Base-by-base conservation (phyloP, 257 asterid genomes). In the Nicotiana attenuata region DNA sequence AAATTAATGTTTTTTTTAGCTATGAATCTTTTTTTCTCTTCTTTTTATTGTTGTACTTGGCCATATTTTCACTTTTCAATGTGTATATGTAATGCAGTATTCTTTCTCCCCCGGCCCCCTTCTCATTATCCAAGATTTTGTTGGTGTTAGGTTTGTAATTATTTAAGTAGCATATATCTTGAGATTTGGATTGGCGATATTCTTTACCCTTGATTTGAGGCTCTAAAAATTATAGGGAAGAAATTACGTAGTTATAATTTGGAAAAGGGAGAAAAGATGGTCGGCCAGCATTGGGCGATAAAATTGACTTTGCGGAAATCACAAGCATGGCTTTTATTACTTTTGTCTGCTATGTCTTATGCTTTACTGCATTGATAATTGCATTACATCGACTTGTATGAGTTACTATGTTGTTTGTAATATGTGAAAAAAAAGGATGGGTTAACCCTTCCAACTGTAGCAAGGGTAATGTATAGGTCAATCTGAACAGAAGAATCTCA, bases 321-420 rank as follows among this genome's bases (percentile, higher is more conserved):
- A 38, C 91, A 91, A 86, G 88, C 87, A 85, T 91, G 60, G 88
- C 87, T 86, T 88, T 78, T 68, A 2, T 28, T 20, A 26, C 33
- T 60, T 60, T 80, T 87, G 82, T 80, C 90, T 78, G 83, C 53
- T 59, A 52, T 79, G 56, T 61, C 65, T 26, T 22, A n/a, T 64
- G 5, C 76, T 60, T 9, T 60, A 60, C 31, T 20, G 5, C 63
- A 57, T 57, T 57, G 26, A 6, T 19, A 57, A 17, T 6, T 19
- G 26, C 63, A 57, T 57, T 4, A 14, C 63, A 57, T 57, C 26
- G 26, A 57, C 63, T 7, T 19, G 63, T 56, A 11, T 19, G 24
- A 7, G 20, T 56, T 56, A 56, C 61, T 56, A 17, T 16, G 24
- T 19, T 19, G 10, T 57, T 57, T 57, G 64, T 55, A 17, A 2